Percentiles rank a stretch among this genome's conserved stretches.
Conservation (phyloP, 2,329 filamentous ascomycete genomes). For the Pseudogymnoascus sp. region DNA sequence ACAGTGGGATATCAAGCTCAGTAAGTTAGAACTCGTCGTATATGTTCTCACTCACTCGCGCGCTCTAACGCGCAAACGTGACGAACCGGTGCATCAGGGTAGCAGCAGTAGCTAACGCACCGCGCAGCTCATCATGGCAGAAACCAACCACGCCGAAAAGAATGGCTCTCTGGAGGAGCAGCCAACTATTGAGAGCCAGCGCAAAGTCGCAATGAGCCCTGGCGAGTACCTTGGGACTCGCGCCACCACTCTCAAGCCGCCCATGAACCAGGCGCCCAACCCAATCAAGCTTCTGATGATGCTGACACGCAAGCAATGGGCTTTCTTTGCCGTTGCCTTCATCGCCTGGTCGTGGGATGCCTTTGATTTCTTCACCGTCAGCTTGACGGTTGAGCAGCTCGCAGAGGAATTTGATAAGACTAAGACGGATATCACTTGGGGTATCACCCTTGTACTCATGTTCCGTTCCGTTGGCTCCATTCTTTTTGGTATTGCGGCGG, state of each 20-base stretch:
- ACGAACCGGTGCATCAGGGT: background rate
- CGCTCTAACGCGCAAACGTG: background rate
- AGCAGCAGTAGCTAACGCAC: background rate
- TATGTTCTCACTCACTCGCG: background rate
- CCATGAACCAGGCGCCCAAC: slow-evolving; percentile 56
- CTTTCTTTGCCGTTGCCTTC: slow-evolving; percentile 69
- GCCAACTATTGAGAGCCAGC: background rate
- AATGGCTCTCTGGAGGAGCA: slow-evolving; percentile 2
- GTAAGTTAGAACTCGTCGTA: background rate
- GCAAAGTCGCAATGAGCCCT: slow-evolving; percentile 11
- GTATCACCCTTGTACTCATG: slow-evolving; percentile 67
- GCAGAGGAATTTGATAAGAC: slow-evolving; percentile 48
- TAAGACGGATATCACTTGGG: slow-evolving; percentile 61
- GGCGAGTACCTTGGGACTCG: slow-evolving; percentile 43
- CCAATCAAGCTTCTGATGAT: slow-evolving; percentile 60
- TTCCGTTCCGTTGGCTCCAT: slow-evolving; percentile 68
- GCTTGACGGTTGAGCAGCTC: slow-evolving; percentile 68
- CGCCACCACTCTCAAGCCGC: slow-evolving; percentile 47
- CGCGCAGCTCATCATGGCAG: background rate
- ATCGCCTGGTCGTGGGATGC: slow-evolving; percentile 72
- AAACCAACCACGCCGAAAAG: background rate
- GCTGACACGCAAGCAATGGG: slow-evolving; percentile 58
- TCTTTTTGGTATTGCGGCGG: slow-evolving; percentile 66
- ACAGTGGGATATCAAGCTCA: background rate
- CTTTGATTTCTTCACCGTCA: slow-evolving; percentile 76